Conservation (phyloP, 148 eudicot species). For the Arctostaphylos glauca region DNA sequence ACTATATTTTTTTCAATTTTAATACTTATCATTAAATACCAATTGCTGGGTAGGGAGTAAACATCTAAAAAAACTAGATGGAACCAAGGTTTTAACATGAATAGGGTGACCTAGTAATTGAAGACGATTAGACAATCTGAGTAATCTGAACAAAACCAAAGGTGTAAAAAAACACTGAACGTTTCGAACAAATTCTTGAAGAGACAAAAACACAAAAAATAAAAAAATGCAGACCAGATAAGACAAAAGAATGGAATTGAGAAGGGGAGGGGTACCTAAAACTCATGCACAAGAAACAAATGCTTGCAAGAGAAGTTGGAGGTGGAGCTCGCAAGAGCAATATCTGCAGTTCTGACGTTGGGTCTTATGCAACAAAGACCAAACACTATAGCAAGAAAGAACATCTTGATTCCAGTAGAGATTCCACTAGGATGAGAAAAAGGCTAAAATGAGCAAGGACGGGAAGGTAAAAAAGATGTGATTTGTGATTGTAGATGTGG, state of each 20-base stretch:
- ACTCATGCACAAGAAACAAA: background rate
- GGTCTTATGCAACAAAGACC: background rate
- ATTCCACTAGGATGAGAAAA: background rate
- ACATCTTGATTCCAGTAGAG: no score
- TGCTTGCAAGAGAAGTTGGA: background rate
- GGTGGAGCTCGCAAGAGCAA: background rate
- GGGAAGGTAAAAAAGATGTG: background rate
- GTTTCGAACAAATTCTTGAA: no score
- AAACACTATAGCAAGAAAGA: no score
- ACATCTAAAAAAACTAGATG: no score
- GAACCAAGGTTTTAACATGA: no score
- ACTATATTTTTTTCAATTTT: no score
- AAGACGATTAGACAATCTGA: background rate
- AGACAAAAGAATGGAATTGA: background rate
- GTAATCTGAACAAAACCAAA: background rate
- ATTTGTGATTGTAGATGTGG: background rate
- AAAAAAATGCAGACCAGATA: no score
- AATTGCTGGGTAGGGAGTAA: no score
- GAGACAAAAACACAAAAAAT: no score
- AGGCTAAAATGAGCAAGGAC: background rate
- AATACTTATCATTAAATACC: no score
- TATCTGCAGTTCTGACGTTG: background rate
- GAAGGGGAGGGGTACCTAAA: background rate
- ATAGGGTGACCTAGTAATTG: no score
- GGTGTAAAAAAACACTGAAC: background rate